Evolutionary conservation across 805 yeast genomes (phyloP), one percentile per base, ranked within the genome.

Genomic region (Lipomyces japonicus): DNA sequence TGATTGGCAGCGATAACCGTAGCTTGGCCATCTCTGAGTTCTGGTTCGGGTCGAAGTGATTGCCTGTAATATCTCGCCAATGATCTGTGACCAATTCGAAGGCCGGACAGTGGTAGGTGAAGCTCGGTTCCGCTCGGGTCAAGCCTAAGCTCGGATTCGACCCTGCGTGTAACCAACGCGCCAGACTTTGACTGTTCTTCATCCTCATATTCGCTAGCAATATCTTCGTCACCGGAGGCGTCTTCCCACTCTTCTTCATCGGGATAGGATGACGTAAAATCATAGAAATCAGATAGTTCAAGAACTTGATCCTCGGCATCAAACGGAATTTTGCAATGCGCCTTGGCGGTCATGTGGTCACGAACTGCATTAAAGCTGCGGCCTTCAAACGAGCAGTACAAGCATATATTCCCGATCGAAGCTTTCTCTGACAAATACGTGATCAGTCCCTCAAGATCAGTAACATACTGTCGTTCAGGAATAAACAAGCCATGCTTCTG

Each of bases 271-370:
- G 86, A 75, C 2, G 82, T 72, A 69, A 87, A 90, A 65, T 91
- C 96, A 65, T 93, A 93, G 63, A 84, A 93, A 36, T 80, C 83
- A 0, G 89, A 77, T 39, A 91, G 75, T 62, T 82, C 84, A 42
- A 81, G 75, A 63, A 81, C 81, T 62, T 93, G 95, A 50, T 82
- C 83, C 46, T 80, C 83, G 0, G 80, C 68, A 61, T 93, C 97
- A 68, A 85, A 93, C 0, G 97, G 97, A 53, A 93, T 76, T 63
- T 80, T 78, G 71, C 91, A 84, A 67, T 93, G 99, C 50, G 88
- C 80, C 68, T 93, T 93, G 6, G 84, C 76, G 3, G 74, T 61
- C 85, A 88, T 83, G 67, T 93, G 99, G 38, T 87, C 93, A 59
- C 96, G 81, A 9, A 86, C 89, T 53, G 95, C 85, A 62, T 86